These are phyloP conservation scores for Geoglossum cookeanum DNA, from an alignment of 2,329 filamentous ascomycete species.

Conservation along the genomic window DNA sequence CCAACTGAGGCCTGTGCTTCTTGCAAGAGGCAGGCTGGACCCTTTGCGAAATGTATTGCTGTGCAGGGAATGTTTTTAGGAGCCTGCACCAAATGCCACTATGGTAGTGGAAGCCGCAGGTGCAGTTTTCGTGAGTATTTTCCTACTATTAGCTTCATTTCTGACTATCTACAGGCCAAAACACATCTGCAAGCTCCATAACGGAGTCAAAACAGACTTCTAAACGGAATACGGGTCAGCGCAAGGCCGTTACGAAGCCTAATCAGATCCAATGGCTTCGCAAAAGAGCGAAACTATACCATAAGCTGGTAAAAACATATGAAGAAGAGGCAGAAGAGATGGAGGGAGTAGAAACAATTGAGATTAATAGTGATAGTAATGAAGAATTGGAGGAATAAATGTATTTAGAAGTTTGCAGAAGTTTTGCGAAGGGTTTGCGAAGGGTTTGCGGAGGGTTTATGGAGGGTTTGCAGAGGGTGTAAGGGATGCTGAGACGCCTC, in stretches of 20 bases:
- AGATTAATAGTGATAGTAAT: background rate
- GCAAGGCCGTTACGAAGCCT: background rate
- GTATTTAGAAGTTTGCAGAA: background rate
- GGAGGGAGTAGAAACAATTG: background rate
- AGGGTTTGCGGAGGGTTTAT: too few relatives aligned
- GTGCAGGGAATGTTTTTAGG: background rate
- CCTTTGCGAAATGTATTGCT: background rate
- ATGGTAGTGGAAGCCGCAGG: background rate
- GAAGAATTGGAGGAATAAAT: background rate
- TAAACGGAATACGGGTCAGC: background rate
- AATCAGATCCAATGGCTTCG: background rate
- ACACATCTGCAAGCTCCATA: background rate
- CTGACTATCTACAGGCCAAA: background rate
- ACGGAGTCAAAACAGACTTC: background rate
- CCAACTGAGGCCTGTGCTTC: background rate
- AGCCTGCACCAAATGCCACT: background rate
- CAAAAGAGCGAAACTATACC: background rate
- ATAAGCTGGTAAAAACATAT: background rate
- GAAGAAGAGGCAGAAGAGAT: background rate
- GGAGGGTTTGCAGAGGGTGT: too few relatives aligned
- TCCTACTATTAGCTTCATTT: background rate
- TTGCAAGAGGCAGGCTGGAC: background rate
- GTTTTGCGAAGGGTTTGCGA: too few relatives aligned
- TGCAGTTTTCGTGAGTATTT: background rate
- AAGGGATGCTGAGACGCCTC: too few relatives aligned